phyloP scores from a whole-genome alignment of 805 yeast genomes.

The Zygosaccharomyces pseudorouxii region DNA sequence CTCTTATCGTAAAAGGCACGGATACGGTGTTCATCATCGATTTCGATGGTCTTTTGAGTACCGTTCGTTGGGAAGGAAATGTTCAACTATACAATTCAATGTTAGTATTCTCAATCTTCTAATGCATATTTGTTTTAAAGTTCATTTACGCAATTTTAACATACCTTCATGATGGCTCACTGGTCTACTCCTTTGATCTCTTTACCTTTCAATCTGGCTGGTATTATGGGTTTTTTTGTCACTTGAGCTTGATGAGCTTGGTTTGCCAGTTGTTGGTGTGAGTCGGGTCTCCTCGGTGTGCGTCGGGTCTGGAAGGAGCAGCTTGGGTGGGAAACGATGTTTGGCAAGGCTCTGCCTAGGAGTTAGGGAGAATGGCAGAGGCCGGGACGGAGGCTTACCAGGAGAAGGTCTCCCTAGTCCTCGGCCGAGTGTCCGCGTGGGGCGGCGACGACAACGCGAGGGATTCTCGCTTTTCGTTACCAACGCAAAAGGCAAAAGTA shows the following conservation, averaged over 20 bases:
- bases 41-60: conserved; percentile 95
- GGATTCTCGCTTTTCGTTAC: background rate
- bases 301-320: background rate
- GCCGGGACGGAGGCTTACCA: background rate
- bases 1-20: conserved; percentile 99
- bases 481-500: background rate
- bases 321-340: background rate
- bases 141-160: conserved; percentile 13
- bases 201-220: conserved; percentile 3
- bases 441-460: background rate
- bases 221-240: background rate
- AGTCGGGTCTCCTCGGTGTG: background rate
- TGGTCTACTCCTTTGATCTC: conserved; percentile 23
- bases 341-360: background rate
- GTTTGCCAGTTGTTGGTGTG: background rate
- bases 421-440: background rate
- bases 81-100: conserved; percentile 63
- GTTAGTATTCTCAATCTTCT: conserved; percentile 19
- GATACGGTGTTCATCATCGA: conserved; percentile 98
- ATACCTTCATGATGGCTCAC: conserved; percentile 41
- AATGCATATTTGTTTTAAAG: background rate
- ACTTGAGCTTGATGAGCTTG: conserved; percentile 1
- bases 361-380: background rate
- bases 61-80: conserved; percentile 99
- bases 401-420: background rate